Evolutionary conservation across 768 basidiomycete species (phyloP), one percentile per base, ranked within the genome.

Genomic region (Pisolithus tinctorius): DNA sequence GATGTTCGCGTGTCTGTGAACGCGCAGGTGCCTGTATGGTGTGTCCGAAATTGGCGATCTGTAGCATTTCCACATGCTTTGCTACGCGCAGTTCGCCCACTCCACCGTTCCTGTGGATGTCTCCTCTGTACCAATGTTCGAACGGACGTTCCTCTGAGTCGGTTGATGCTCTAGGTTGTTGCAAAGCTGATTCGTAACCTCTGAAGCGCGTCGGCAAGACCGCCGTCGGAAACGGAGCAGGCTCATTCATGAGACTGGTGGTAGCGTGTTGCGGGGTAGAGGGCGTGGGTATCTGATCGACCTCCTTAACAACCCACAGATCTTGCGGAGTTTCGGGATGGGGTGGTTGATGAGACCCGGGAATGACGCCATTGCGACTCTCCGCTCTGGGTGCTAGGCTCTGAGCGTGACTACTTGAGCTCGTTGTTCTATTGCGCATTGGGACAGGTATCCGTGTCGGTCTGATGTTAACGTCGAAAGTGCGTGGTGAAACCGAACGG

Each of bases 111-210:
- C 89, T 77, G 11, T 88, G 83, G 4, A 88, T 79, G 58, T 93
- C 89, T 1, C 89, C 89, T 45, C 89, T 83, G 62, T 93, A 93
- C 89, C 89, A 92, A 60, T 93, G 89, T 59, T 92, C 88, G 53
- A 84, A 92, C 0, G 88, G 88, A 13, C 79, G 78, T 62, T 92
- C 89, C 54, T 88, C 88, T 5, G 87, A 89, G 23, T 91, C 88
- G 25, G 70, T 76, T 4, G 87, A 88, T 11, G 75, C 69, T 41
- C 88, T 77, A 4, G 75, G 64, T n/a, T 72, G 71, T 36, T 47
- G 16, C 41, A 48, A 48, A 23, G 45, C 1, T 41, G 69, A 62
- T 41, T 73, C 74, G 23, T 74, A 70, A 3, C 52, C 52, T 50
- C 61, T 60, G 8, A 64, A 63, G 39, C 69, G 66, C 53, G 71